Evolutionary conservation across 2,329 filamentous ascomycete genomes (phyloP), one percentile per base, ranked within the genome.

Genomic region (Amylocarpus encephaloides): DNA sequence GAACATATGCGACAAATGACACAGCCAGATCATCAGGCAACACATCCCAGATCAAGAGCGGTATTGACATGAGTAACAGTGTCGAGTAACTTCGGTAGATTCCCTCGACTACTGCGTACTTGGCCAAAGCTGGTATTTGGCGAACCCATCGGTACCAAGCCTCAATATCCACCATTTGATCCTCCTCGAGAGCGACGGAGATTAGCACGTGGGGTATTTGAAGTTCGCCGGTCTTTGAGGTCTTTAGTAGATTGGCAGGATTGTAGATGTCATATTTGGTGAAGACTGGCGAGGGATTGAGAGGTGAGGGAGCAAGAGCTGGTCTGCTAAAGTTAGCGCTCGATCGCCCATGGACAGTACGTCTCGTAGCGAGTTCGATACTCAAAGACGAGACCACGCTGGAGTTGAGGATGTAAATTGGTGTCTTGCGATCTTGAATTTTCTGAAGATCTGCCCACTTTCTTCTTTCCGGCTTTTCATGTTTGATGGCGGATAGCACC

Each of bases 11-110:
- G 9, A 82, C 67, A 49, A 82, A 82, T 0, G 76, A 75, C 41
- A 76, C 78, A 0, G 78, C 78, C 22, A 71, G 73, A 46, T 80
- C 71, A 33, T 81, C 77, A 0, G 78, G 78, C 0, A 82, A 67
- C 39, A 82, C 65, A 55, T 81, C 75, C 79, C 79, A 82, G 2
- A 82, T 68, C 65, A 77, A 76, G 10, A 82, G 74, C 0, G 79
- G 79, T 61, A 82, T 68, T 0, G 79, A 82, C 2, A 82, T 64
- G 6, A 82, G 64, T 5, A 82, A 69, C 38, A 82, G 64, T 0
- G 76, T 82, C 0, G 79, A 82, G 57, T 81, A 77, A 44, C 78
- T 82, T 59, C 79, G 79, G 64, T 81, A 82, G 1, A 80, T 72
- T 7, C 77, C 78, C 58, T 82, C 78, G 5, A 82, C 73, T 58